A percentile compares a stretch with the other conserved stretches of the same genome.
phyloP scores from a whole-genome alignment of 2,329 filamentous ascomycete genomes.

The Aureobasidium melanogenum region DNA sequence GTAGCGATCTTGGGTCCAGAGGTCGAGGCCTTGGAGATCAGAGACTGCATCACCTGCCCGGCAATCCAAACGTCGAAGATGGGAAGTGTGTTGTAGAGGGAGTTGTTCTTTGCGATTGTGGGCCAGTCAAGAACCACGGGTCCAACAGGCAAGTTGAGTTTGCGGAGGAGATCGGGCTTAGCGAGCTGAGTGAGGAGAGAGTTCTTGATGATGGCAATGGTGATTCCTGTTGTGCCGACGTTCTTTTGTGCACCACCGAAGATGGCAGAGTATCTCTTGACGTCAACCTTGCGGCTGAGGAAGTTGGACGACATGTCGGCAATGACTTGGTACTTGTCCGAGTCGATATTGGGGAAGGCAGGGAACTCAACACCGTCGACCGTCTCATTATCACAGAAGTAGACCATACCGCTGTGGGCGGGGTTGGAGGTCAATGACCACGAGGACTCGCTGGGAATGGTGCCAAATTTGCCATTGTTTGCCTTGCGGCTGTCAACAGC shows the following conservation, averaged over 20 bases:
- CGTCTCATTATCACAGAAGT: slow-evolving; percentile 91
- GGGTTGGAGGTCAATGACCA: slow-evolving; percentile 64
- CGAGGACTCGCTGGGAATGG: slow-evolving; percentile 64
- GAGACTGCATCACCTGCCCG: slow-evolving; percentile 74
- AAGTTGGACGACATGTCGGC: slow-evolving; percentile 96
- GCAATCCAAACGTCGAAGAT: slow-evolving; percentile 92
- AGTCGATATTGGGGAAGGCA: slow-evolving; percentile 57
- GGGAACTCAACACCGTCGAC: slow-evolving; percentile 91
- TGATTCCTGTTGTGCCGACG: slow-evolving; percentile 75
- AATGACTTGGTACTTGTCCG: slow-evolving; percentile 59
- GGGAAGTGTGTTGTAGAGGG: slow-evolving; percentile 88
- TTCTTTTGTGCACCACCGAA: slow-evolving; percentile 96
- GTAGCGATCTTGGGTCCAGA: slow-evolving; percentile 60
- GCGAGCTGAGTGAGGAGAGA: slow-evolving; percentile 62
- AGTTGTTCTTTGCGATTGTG: slow-evolving; percentile 84
- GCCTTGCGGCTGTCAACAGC: slow-evolving; percentile 54
- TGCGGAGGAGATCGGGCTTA: slow-evolving; percentile 58
- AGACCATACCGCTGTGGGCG: slow-evolving; percentile 60
- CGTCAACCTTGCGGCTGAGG: slow-evolving; percentile 67
- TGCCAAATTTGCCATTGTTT: slow-evolving; percentile 76
- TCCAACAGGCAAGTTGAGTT: slow-evolving; percentile 66
- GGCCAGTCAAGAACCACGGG: slow-evolving; percentile 77
- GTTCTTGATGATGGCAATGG: slow-evolving; percentile 78
- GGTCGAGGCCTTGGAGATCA: slow-evolving; percentile 44
- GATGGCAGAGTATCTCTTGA: slow-evolving; percentile 71